Conservation (phyloP, 2,329 filamentous ascomycete genomes). For the Cercospora zeina region DNA sequence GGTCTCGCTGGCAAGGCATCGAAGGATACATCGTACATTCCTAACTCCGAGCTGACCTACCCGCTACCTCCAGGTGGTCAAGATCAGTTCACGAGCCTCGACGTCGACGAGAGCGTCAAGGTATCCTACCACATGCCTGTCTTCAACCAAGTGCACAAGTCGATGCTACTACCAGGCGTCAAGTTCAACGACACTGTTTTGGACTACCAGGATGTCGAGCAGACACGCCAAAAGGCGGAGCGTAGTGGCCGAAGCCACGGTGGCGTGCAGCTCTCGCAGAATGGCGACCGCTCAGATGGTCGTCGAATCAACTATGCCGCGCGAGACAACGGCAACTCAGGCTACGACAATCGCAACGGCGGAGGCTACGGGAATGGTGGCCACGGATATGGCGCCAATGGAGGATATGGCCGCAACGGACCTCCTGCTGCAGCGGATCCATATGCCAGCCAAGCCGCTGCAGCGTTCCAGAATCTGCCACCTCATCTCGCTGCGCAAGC, state of each 20-base stretch:
- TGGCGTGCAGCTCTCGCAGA: constrained; percentile 61
- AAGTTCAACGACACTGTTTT: constrained; percentile 71
- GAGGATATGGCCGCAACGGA: constrained; percentile 30
- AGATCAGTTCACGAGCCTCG: constrained; percentile 66
- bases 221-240: constrained; percentile 65
- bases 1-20: constrained; percentile 78
- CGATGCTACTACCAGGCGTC: constrained; percentile 85
- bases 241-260: constrained; percentile 69
- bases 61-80: constrained; percentile 47
- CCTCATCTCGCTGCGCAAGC: constrained; percentile 41
- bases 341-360: constrained; percentile 29
- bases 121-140: constrained; percentile 83
- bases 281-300: constrained; percentile 49
- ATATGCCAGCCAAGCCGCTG: constrained; percentile 25
- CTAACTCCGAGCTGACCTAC: constrained; percentile 66
- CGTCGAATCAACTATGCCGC: constrained; percentile 57
- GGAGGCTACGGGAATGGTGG: constrained; percentile 24
- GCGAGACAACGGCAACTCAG: constrained; percentile 32
- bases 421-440: constrained; percentile 17
- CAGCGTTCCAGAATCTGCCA: constrained; percentile 36
- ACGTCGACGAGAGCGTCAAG: constrained; percentile 84
- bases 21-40: constrained; percentile 80
- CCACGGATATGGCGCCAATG: constrained; percentile 33
- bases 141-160: constrained; percentile 76
- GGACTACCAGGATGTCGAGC: constrained; percentile 72